Conservation (phyloP, 495 filamentous ascomycete genomes). For the Extremus antarcticus region DNA sequence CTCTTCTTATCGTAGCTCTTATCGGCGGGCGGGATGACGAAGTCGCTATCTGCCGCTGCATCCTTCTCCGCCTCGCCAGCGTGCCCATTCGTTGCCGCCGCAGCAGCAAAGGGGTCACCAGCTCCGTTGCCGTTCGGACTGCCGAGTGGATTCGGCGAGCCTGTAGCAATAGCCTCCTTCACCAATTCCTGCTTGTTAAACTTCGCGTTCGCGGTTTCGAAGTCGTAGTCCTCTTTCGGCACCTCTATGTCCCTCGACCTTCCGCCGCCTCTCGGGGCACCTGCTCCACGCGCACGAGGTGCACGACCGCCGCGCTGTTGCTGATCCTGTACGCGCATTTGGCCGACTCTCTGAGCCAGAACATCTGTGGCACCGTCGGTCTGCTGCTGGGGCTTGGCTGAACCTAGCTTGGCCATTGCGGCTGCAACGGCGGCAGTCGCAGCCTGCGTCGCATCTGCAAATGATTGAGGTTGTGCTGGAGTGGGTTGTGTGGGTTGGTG, state of each 20-base stretch:
- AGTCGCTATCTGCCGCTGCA: conserved; percentile 29
- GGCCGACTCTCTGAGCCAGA: conserved; percentile 71
- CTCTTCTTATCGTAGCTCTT: conserved; percentile 68
- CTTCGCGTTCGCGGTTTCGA: conserved; percentile 82
- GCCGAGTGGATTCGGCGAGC: conserved; percentile 44
- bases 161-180: conserved; percentile 76
- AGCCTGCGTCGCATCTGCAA: conserved; percentile 67
- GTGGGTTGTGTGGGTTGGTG: conserved; percentile 24
- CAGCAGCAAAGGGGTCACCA: conserved; percentile 8
- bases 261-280: conserved; percentile 27
- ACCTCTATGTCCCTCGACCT: conserved; percentile 63
- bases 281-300: conserved; percentile 44
- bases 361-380: conserved; percentile 51
- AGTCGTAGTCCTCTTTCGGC: conserved; percentile 84
- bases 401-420: conserved; percentile 73
- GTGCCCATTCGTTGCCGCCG: conserved; percentile 20
- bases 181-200: conserved; percentile 96
- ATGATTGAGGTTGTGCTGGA: conserved; percentile 21
- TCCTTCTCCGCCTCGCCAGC: conserved; percentile 23
- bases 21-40: conserved; percentile 30
- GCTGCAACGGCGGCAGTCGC: conserved; percentile 78
- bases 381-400: conserved; percentile 33
- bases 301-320: conserved; percentile 43
- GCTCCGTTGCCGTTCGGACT: conserved; percentile 10
- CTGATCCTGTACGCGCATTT: conserved; percentile 49